Evolutionary conservation across 2,329 filamentous ascomycete genomes (phyloP), one percentile per base, ranked within the genome.

Genomic region (Trichoderma atrobrunneum): DNA sequence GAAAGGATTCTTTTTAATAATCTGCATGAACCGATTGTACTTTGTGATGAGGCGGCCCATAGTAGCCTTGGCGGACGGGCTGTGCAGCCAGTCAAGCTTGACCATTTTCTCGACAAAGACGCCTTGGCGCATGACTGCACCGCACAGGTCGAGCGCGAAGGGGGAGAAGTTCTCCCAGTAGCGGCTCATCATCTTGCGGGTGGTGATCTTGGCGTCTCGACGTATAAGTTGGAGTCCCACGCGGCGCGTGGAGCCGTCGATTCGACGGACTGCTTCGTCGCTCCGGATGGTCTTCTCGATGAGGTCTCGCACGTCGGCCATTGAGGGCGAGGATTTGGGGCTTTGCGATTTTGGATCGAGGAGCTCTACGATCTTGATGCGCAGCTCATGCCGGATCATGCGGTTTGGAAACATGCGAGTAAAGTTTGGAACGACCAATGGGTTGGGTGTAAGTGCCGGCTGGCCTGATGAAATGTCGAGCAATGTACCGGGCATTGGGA

Each of bases 11-110:
- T 77, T 73, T 1, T 80, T 80, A 79, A 93, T 90, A 75, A 94
- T 86, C 0, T 75, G 62, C 21, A 92, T 82, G 81, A 93, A 94
- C 5, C 90, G 86, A 3, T 81, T 60, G 77, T 93, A 93, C 78
- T 93, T 95, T 5, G 77, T 78, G 5, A 93, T 82, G 1, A 93
- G 83, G 0, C 92, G 87, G 0, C 78, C 74, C 87, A 93, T 93
- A 0, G 91, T 95, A 0, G 86, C 82, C 4, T 80, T 81, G 0
- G 90, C 85, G 0, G 89, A 84, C 0, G 92, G 92, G 32, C 90
- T 92, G 79, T 93, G 92, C 1, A 95, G 83, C 93, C 92, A 95
- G 80, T 94, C 91, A 62, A 95, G 88, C 75, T 87, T 85, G 76
- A 88, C 85, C 92, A 95, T 95, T 82, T 95, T 93, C 73, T 90